Conservation (phyloP, 1,284 basidiomycete genomes). For the Tausonia pullulans region DNA sequence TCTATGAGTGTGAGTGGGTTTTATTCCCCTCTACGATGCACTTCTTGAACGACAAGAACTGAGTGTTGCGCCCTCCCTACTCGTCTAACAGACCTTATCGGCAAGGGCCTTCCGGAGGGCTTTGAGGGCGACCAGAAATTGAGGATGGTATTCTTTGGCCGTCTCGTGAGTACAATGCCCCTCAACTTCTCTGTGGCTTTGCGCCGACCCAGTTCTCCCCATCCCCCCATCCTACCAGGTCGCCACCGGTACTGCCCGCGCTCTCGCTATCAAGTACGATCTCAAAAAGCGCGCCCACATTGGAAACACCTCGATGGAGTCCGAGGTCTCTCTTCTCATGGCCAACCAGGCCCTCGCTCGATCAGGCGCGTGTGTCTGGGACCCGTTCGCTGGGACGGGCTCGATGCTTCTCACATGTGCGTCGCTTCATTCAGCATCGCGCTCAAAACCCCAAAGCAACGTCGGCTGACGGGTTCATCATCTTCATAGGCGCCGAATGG, state of each 20-base stretch:
- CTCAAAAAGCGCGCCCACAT: conserved; percentile 63
- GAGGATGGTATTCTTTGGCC: conserved; percentile 52
- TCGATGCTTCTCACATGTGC: conserved; percentile 72
- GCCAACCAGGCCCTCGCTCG: conserved; percentile 81
- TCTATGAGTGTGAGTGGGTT: conserved; percentile 58
- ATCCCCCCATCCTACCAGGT: conserved; percentile 40
- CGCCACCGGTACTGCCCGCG: conserved; percentile 57
- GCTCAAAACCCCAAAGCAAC: neutral
- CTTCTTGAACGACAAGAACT: neutral
- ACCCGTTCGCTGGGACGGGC: conserved; percentile 94
- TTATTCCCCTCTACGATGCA: neutral
- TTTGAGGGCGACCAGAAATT: neutral
- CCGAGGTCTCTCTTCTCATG: conserved; percentile 88
- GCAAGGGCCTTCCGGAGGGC: neutral
- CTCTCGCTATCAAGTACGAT: conserved; percentile 57
- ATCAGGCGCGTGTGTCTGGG: conserved; percentile 82
- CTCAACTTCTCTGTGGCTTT: neutral
- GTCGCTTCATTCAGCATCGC: conserved; percentile 31
- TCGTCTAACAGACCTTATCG: neutral
- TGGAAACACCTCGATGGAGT: conserved; percentile 95
- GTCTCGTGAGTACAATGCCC: conserved; percentile 53
- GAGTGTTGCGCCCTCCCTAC: neutral
- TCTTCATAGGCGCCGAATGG: conserved; percentile 64
- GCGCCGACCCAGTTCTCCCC: neutral
- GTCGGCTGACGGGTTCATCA: neutral